Percentiles rank a stretch among this genome's conserved stretches.
phyloP scores from a whole-genome alignment of 805 yeast species.

The Clavispora santaluciae region DNA sequence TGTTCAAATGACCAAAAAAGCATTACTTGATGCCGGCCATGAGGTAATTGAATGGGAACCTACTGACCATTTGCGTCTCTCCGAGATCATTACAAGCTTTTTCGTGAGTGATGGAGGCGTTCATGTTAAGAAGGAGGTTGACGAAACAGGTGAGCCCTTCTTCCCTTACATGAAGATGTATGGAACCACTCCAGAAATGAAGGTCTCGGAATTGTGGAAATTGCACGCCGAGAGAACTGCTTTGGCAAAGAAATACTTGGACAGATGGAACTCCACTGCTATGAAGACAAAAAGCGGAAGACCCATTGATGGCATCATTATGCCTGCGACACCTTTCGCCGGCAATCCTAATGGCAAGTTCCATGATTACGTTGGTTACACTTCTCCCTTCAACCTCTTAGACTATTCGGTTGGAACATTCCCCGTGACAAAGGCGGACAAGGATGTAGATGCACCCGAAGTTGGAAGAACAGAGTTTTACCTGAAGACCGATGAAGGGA shows the following conservation, averaged over 20 bases:
- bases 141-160: constrained; percentile 41
- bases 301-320: constrained; percentile 45
- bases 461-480: constrained; percentile 18
- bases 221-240: constrained; percentile 30
- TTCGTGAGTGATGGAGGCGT: constrained; percentile 45
- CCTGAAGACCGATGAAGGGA: constrained; percentile 39
- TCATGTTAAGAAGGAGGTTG: constrained; percentile 29
- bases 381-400: constrained; percentile 31
- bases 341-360: constrained; percentile 33
- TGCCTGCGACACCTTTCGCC: constrained; percentile 46
- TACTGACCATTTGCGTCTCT: constrained; percentile 29
- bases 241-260: constrained; percentile 32
- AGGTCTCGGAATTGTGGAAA: constrained; percentile 39
- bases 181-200: constrained; percentile 29
- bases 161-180: constrained; percentile 39
- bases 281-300: constrained; percentile 29
- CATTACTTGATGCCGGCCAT: constrained; percentile 42
- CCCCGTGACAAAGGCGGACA: constrained; percentile 56
- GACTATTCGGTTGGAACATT: constrained; percentile 33
- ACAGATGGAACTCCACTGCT: constrained; percentile 32
- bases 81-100: constrained; percentile 27
- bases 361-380: constrained; percentile 42
- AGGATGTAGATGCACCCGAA: constrained; percentile 26
- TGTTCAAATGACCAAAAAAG: constrained; percentile 25
- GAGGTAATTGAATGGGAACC: constrained; percentile 48